Evolutionary conservation across 768 basidiomycete species (phyloP).

Genomic region (Lepiota subincarnata): DNA sequence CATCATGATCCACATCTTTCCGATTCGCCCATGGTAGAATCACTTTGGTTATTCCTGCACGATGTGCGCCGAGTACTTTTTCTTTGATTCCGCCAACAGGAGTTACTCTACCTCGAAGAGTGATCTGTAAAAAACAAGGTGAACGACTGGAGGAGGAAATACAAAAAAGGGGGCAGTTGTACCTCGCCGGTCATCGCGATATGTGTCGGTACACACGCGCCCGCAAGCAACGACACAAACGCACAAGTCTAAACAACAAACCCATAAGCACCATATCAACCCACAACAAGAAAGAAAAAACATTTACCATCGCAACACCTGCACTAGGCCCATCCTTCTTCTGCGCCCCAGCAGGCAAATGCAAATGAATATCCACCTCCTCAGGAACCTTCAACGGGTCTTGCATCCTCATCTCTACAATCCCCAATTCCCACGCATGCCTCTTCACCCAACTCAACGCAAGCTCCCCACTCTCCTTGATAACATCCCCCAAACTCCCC

Average conservation of each 20-base stretch:
- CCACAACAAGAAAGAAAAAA: not conserved
- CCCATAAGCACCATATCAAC: not conserved
- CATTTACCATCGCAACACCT: slow-evolving; percentile 77
- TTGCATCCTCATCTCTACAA: slow-evolving; percentile 63
- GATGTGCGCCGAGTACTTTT: slow-evolving; percentile 86
- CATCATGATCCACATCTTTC: slow-evolving; percentile 86
- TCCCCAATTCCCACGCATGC: slow-evolving; percentile 74
- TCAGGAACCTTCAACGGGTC: slow-evolving; percentile 63
- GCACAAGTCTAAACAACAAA: slow-evolving; percentile 61
- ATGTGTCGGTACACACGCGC: slow-evolving; percentile 64
- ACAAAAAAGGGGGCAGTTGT: slow-evolving; percentile 13
- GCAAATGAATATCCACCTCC: slow-evolving; percentile 75
- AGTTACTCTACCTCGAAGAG: slow-evolving; percentile 75
- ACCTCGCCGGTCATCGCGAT: slow-evolving; percentile 92
- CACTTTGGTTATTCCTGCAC: slow-evolving; percentile 78
- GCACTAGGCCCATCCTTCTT: slow-evolving; percentile 94
- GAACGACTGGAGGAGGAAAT: not conserved
- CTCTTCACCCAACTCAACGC: slow-evolving; percentile 92
- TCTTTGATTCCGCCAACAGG: slow-evolving; percentile 92
- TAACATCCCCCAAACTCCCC: slow-evolving; percentile 81
- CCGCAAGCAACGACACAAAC: slow-evolving; percentile 80
- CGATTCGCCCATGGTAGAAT: slow-evolving; percentile 82
- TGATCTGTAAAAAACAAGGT: slow-evolving; percentile 45
- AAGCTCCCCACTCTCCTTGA: slow-evolving; percentile 88
- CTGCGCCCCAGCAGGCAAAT: slow-evolving; percentile 85